Percentiles rank a stretch among this genome's conserved stretches.
phyloP scores from a whole-genome alignment of 2,329 filamentous ascomycete species.

The Tolypocladium tropicale region DNA sequence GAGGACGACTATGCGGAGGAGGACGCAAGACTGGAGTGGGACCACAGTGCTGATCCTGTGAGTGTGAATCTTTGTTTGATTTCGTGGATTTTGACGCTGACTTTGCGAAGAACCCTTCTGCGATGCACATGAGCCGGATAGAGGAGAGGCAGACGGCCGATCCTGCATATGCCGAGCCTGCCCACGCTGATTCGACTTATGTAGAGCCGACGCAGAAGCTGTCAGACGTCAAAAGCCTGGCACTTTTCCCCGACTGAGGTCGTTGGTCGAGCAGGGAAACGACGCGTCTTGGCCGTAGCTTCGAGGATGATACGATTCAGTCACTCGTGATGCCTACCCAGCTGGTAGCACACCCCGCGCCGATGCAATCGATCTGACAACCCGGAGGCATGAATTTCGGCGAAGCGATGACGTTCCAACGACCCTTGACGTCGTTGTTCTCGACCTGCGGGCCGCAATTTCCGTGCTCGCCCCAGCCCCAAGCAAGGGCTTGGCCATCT shows the following conservation, averaged over 20 bases:
- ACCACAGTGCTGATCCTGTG: slow-evolving; percentile 55
- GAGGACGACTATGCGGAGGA: slow-evolving; percentile 54
- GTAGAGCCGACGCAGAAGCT: slow-evolving; percentile 66
- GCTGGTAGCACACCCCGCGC: slow-evolving; percentile 84
- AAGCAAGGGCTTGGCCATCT: slow-evolving; percentile 60
- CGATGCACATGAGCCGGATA: slow-evolving; percentile 31
- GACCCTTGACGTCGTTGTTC: slow-evolving; percentile 56
- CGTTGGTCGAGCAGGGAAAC: background rate
- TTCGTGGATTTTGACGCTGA: slow-evolving; percentile 16
- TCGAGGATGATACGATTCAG: background rate
- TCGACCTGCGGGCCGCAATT: slow-evolving; percentile 71
- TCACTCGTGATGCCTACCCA: slow-evolving; percentile 50
- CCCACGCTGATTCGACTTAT: slow-evolving; percentile 17
- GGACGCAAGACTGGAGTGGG: slow-evolving; percentile 63
- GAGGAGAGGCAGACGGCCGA: slow-evolving; percentile 13
- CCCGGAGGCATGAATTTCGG: slow-evolving; percentile 40
- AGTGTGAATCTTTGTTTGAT: slow-evolving; percentile 13
- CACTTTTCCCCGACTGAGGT: slow-evolving; percentile 29
- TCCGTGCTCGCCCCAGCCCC: slow-evolving; percentile 97
- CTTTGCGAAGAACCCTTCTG: slow-evolving; percentile 29
- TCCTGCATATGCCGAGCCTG: slow-evolving; percentile 8
- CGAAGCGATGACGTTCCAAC: slow-evolving; percentile 57
- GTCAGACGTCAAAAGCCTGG: slow-evolving; percentile 49
- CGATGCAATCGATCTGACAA: slow-evolving; percentile 49
- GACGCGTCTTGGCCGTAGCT: background rate